These are phyloP conservation scores for Kwoniella dejecticola DNA, from an alignment of 768 basidiomycete species.

Conservation along the genomic window DNA sequence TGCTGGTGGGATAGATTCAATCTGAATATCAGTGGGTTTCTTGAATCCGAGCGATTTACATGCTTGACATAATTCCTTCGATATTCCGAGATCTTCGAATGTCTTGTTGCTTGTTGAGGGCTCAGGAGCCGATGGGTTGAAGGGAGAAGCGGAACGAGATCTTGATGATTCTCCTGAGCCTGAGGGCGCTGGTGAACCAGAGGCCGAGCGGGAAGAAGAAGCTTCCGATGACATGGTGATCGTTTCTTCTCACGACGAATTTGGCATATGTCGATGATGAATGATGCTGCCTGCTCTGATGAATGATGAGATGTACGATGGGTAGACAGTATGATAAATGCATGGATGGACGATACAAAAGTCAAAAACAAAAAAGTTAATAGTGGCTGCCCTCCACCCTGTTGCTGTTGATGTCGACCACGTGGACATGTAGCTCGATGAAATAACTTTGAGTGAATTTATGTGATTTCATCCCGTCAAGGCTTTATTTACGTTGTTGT, in stretches of 20 bases:
- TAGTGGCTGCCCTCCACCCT: background rate
- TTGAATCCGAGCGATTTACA: slow-evolving; percentile 79
- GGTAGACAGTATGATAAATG: background rate
- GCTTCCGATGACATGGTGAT: slow-evolving; percentile 21
- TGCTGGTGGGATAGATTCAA: slow-evolving; percentile 79
- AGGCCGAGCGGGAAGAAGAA: slow-evolving; percentile 18
- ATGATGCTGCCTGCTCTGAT: too few species aligned
- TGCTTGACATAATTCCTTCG: slow-evolving; percentile 83
- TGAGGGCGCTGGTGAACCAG: slow-evolving; percentile 10
- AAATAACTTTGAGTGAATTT: slow-evolving; percentile 12
- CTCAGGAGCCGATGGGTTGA: slow-evolving; percentile 15
- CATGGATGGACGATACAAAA: background rate
- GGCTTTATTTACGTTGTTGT: background rate
- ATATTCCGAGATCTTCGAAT: slow-evolving; percentile 84
- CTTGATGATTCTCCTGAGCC: background rate
- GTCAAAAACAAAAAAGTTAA: too few species aligned
- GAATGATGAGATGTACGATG: too few species aligned
- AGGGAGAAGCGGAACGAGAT: slow-evolving; percentile 20
- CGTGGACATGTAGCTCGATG: background rate
- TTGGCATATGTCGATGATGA: too few species aligned
- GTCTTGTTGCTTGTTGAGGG: slow-evolving; percentile 54
- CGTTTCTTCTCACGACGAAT: too few species aligned
- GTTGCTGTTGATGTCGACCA: background rate
- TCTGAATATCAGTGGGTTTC: slow-evolving; percentile 87
- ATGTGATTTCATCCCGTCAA: slow-evolving; percentile 14